Evolutionary conservation across 1,139 yeast species (phyloP).

Genomic region (Meyerozyma carpophila): DNA sequence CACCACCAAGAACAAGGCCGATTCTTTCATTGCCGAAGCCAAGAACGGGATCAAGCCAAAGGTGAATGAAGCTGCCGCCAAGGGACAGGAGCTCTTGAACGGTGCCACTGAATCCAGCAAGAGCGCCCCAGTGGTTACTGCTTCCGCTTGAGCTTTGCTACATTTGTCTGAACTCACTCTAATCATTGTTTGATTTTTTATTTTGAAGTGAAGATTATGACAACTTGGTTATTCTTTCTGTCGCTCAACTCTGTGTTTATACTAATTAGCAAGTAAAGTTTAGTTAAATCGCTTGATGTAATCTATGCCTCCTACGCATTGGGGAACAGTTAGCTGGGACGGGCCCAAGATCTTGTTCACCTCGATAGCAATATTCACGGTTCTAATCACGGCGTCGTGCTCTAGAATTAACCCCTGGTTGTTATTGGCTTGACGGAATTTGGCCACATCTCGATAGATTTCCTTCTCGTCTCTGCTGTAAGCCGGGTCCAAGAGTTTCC

Average conservation of each 20-base stretch:
- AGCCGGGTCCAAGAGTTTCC: conserved; percentile 55
- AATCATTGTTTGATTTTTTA: background rate
- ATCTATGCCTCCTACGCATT: conserved; percentile 67
- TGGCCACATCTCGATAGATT: conserved; percentile 49
- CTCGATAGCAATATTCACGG: conserved; percentile 66
- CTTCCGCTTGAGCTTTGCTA: conserved; percentile 8
- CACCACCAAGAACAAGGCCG: conserved; percentile 33
- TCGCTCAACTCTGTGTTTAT: background rate
- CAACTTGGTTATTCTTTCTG: background rate
- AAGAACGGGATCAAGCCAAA: conserved; percentile 14
- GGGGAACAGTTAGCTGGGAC: conserved; percentile 70
- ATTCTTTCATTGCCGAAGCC: conserved; percentile 28
- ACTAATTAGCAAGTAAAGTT: conserved; percentile 1
- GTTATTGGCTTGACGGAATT: conserved; percentile 40
- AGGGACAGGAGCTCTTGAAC: conserved; percentile 11
- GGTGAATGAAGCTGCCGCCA: conserved; percentile 6
- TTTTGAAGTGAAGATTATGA: background rate
- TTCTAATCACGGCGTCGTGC: conserved; percentile 67
- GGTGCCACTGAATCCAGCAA: conserved; percentile 7
- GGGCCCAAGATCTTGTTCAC: conserved; percentile 41
- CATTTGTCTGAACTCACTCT: background rate
- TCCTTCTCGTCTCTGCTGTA: conserved; percentile 37
- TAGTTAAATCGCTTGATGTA: conserved; percentile 28
- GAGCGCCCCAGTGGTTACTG: conserved; percentile 9
- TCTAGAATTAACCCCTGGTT: conserved; percentile 68